Evolutionary conservation across 495 filamentous ascomycete genomes (phyloP).

Genomic region (Penicillium arizonense): DNA sequence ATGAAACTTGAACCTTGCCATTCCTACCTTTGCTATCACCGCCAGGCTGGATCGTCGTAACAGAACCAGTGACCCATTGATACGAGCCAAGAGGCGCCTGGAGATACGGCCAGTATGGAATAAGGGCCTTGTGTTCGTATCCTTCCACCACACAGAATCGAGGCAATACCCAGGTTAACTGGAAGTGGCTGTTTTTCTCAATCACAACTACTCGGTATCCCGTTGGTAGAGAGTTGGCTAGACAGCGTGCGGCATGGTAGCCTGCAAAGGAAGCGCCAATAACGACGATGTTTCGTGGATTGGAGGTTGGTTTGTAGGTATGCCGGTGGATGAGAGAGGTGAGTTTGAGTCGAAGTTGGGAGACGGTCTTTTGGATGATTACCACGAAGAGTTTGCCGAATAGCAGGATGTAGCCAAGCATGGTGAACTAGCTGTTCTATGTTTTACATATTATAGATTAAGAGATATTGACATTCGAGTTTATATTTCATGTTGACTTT

Average conservation of each 20-base stretch:
- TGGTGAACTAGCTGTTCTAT: neutral
- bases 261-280: constrained; percentile 58
- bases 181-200: constrained; percentile 59
- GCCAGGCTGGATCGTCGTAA: neutral
- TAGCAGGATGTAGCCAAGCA: constrained; percentile 6
- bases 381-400: constrained; percentile 15
- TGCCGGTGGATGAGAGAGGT: constrained; percentile 11
- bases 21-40: neutral
- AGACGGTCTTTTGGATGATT: constrained; percentile 19
- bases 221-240: constrained; percentile 46
- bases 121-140: constrained; percentile 47
- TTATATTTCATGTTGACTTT: neutral
- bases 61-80: constrained; percentile 29
- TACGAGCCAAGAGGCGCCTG: constrained; percentile 36
- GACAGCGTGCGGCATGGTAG: constrained; percentile 40
- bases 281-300: constrained; percentile 48
- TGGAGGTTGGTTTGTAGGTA: constrained; percentile 10
- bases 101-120: constrained; percentile 34
- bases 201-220: constrained; percentile 52
- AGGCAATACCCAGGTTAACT: constrained; percentile 55
- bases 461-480: no score
- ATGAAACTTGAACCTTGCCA: constrained; percentile 8
- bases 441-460: no score
- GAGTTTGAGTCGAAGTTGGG: constrained; percentile 13
- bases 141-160: constrained; percentile 36